Evolutionary conservation across 306 rosid genomes (phyloP).

Genomic region (Vicia faba): DNA sequence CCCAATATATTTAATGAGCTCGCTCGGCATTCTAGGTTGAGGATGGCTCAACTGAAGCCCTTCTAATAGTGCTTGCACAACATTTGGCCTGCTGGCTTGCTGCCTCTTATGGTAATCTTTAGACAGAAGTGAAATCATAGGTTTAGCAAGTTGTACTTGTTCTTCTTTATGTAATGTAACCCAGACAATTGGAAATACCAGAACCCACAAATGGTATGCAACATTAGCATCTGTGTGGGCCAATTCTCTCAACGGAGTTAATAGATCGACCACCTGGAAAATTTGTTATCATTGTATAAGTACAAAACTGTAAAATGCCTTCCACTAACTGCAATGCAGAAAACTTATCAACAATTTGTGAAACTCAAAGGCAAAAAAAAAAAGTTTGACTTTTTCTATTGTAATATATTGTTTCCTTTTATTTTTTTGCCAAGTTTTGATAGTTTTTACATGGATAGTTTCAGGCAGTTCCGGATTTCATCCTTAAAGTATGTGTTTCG

Average conservation of each 20-base stretch:
- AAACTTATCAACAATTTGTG: slow-evolving; percentile 10
- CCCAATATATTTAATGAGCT: slow-evolving; percentile 96
- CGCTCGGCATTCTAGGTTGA: slow-evolving; percentile 99
- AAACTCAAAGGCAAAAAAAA: slow-evolving; percentile 1
- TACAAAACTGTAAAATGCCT: neutral
- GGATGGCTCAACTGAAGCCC: slow-evolving; percentile 99
- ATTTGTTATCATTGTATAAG: slow-evolving; percentile 23
- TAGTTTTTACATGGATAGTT: slow-evolving; percentile 7
- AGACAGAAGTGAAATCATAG: slow-evolving; percentile 91
- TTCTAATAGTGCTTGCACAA: slow-evolving; percentile 97
- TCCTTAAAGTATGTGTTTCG: neutral
- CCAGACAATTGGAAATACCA: slow-evolving; percentile 99
- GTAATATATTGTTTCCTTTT: neutral
- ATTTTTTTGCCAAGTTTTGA: neutral
- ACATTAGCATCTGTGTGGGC: slow-evolving; percentile 98
- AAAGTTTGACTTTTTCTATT: neutral
- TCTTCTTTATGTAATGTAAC: slow-evolving; percentile 94
- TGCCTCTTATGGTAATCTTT: slow-evolving; percentile 96
- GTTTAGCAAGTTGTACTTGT: slow-evolving; percentile 91
- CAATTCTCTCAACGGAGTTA: slow-evolving; percentile 89
- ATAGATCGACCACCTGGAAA: slow-evolving; percentile 83
- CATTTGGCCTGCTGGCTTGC: slow-evolving; percentile 92
- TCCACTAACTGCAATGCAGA: slow-evolving; percentile 21
- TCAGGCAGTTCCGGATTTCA: neutral
- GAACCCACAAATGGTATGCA: slow-evolving; percentile 97